Base-by-base conservation (phyloP, 176 grass and related monocot species). In the Puccinellia tenuiflora region DNA sequence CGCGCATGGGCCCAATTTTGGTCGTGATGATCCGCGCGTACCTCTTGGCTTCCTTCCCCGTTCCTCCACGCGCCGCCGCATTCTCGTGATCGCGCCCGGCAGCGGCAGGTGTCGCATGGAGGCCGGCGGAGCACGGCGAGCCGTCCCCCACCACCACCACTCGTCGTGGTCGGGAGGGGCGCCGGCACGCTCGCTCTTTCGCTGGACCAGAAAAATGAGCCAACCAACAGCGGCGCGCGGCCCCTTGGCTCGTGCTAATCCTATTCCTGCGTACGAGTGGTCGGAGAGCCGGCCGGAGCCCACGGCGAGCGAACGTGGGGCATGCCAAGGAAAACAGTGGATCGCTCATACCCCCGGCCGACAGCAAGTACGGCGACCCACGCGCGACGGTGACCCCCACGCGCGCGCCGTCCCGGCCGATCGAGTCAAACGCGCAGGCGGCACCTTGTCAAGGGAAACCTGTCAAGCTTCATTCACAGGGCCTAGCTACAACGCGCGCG, bases 321-420 rank as follows among this genome's bases (percentile, higher is more conserved):
- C n/a, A n/a, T n/a, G n/a, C 28, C 45, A 45, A 6, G 11, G 40
- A 17, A 43, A 42, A 67, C 43, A 76, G 66, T 42, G 35, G 37
- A 42, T n/a, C 50, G 8, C 25, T 12, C 38, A n/a, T n/a, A n/a
- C 14, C 12, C 56, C 5, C 25, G 39, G 40, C 16, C 37, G 38
- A 89, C 83, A 89, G 33, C 46, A 75, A 85, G 88, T 89, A 89
- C 88, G 53, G 9, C 88, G 34, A 82, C 83, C 88, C 88, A 89
- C 88, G 78, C 88, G 83, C 72, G 88, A 81, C 5, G 71, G 83
- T 71, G 88, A 85, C 83, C 40, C 48, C 38, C 25, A 67, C 42
- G 52, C 43, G 80, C 20, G 45, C 24, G 60, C 22, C 5, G 26
- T 20, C 14, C 53, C 11, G 86, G 29, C n/a, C 73, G 56, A 80